Evolutionary conservation across 768 basidiomycete species (phyloP).

Genomic region (Gelatoporia subvermispora): DNA sequence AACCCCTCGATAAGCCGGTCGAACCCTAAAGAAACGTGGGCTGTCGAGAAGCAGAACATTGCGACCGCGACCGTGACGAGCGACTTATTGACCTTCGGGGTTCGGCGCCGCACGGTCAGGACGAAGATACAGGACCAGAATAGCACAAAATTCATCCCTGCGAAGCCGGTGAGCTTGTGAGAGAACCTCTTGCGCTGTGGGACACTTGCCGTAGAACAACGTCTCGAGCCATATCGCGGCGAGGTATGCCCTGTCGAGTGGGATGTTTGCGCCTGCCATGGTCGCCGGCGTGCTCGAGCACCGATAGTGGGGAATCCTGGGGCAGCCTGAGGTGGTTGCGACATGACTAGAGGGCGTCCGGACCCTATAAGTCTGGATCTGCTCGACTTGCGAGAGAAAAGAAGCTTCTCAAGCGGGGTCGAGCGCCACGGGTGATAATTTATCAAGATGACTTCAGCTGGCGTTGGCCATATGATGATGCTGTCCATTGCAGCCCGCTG

Average conservation of each 20-base stretch:
- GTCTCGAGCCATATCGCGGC: constrained; percentile 33
- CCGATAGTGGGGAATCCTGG: not conserved
- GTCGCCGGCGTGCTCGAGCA: not conserved
- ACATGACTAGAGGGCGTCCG: too few relatives aligned
- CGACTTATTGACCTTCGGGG: constrained; percentile 17
- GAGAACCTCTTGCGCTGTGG: too few relatives aligned
- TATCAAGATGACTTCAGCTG: too few relatives aligned
- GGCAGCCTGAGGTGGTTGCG: too few relatives aligned
- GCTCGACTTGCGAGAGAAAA: too few relatives aligned
- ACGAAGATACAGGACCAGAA: constrained; percentile 26
- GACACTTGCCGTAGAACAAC: constrained; percentile 23
- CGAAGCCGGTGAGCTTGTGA: not conserved
- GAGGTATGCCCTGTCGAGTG: constrained; percentile 32
- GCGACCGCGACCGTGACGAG: constrained; percentile 21
- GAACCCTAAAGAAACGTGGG: constrained; percentile 31
- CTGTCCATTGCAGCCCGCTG: too few relatives aligned
- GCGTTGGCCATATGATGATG: too few relatives aligned
- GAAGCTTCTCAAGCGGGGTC: too few relatives aligned
- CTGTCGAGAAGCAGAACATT: constrained; percentile 31
- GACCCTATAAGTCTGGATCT: too few relatives aligned
- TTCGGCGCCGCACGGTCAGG: constrained; percentile 20
- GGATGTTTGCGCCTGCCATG: constrained; percentile 19
- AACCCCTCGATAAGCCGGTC: constrained; percentile 32
- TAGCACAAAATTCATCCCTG: constrained; percentile 28
- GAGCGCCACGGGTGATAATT: too few relatives aligned